Evolutionary conservation across 352 stramenopile genomes (phyloP).

Genomic region (Phytophthora cactorum): DNA sequence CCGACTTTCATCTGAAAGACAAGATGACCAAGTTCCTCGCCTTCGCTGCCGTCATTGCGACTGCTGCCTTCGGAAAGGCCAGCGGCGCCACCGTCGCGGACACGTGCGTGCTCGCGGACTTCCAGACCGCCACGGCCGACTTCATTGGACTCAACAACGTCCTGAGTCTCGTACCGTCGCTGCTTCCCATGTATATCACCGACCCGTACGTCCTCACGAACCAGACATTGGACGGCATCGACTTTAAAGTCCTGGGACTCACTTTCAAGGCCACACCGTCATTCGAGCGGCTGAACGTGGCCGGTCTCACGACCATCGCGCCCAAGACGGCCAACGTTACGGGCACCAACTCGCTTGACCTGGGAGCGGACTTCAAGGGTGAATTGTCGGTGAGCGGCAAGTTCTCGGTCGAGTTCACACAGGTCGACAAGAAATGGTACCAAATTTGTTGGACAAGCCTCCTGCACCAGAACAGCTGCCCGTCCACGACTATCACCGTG

Average conservation of each 20-base stretch:
- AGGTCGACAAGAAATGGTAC: conserved; percentile 68
- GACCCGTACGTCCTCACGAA: conserved; percentile 37
- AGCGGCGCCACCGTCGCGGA: conserved; percentile 33
- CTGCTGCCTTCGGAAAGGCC: conserved; percentile 18
- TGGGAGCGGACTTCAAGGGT: conserved; percentile 49
- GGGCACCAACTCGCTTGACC: conserved; percentile 36
- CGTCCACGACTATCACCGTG: conserved; percentile 37
- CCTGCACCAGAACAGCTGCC: conserved; percentile 47
- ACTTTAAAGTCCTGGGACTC: conserved; percentile 36
- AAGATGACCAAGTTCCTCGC: conserved; percentile 54
- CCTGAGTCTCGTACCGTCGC: conserved; percentile 24
- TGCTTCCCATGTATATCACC: conserved; percentile 39
- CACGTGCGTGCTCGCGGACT: conserved; percentile 31
- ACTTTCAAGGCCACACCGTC: conserved; percentile 42
- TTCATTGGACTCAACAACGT: conserved; percentile 43
- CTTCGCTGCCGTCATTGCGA: conserved; percentile 29
- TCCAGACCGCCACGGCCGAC: conserved; percentile 27
- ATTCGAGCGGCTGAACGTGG: conserved; percentile 35
- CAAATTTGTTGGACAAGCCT: conserved; percentile 61
- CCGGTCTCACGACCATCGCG: conserved; percentile 39
- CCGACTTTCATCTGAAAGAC: conserved; percentile 10
- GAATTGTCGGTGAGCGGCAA: conserved; percentile 42
- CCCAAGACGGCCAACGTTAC: conserved; percentile 51
- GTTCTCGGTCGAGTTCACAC: conserved; percentile 51
- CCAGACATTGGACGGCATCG: conserved; percentile 36